Conservation (phyloP, 2,329 filamentous ascomycete species). For the Cercospora sojina region DNA sequence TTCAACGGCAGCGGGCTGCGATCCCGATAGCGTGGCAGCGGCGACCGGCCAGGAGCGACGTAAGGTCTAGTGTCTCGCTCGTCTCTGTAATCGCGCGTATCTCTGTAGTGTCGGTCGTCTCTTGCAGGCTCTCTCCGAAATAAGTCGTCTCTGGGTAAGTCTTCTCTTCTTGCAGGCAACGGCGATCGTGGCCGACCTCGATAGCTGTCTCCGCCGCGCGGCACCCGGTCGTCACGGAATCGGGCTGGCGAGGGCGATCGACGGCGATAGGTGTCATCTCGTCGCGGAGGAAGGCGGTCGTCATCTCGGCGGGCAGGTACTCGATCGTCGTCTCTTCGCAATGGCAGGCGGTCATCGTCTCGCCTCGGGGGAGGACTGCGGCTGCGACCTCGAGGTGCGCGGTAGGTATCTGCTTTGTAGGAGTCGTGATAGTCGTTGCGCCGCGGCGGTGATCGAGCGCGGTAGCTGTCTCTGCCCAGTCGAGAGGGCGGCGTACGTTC, state of each 20-base stretch:
- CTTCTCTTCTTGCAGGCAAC: slow-evolving; percentile 34
- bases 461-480: slow-evolving; percentile 37
- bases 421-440: slow-evolving; percentile 38
- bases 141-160: slow-evolving; percentile 38
- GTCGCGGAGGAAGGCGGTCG: slow-evolving; percentile 30
- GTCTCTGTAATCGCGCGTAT: slow-evolving; percentile 36
- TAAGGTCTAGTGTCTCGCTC: slow-evolving; percentile 31
- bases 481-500: slow-evolving; percentile 35
- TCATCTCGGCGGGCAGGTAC: slow-evolving; percentile 14
- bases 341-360: slow-evolving; percentile 23
- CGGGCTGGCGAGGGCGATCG: slow-evolving; percentile 36
- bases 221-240: slow-evolving; percentile 30
- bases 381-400: slow-evolving; percentile 28
- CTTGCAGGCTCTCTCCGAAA: slow-evolving; percentile 39
- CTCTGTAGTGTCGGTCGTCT: slow-evolving; percentile 32
- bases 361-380: slow-evolving; percentile 15
- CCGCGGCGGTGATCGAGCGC: slow-evolving; percentile 52
- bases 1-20: slow-evolving; percentile 47
- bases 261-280: slow-evolving; percentile 36
- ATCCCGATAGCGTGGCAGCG: slow-evolving; percentile 43
- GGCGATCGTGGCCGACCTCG: slow-evolving; percentile 37
- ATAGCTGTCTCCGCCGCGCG: slow-evolving; percentile 38
- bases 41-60: slow-evolving; percentile 37
- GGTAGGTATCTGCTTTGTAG: slow-evolving; percentile 34
- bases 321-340: slow-evolving; percentile 25